Percentiles rank a stretch among this genome's conserved stretches.
These are phyloP conservation scores for Kingdonia uniflora DNA, from an alignment of 164 flowering plant species.

Conservation along the genomic window DNA sequence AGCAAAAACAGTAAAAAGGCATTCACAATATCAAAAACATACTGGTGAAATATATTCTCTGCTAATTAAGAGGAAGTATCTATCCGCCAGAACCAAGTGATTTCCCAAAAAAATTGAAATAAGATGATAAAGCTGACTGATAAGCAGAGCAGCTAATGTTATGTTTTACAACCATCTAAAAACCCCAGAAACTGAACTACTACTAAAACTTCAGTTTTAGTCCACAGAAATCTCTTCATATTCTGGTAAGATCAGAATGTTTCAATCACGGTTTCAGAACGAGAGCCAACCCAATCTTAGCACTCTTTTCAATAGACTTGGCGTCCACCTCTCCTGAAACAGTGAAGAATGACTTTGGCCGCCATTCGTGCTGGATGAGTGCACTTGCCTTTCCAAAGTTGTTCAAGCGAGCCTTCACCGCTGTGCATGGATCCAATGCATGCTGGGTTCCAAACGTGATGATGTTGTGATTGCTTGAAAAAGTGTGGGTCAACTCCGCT, in stretches of 20 bases:
- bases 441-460: conserved; percentile 48
- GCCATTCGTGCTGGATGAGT: conserved; percentile 56
- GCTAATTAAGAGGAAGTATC: too few species aligned
- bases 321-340: conserved; percentile 56
- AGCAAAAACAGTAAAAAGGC: too few species aligned
- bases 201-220: neutral
- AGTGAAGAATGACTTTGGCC: conserved; percentile 50
- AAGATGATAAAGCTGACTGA: neutral
- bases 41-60: too few species aligned
- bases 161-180: neutral
- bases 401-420: conserved; percentile 48
- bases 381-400: conserved; percentile 40
- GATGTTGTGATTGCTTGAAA: conserved; percentile 37
- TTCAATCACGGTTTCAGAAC: conserved; percentile 39
- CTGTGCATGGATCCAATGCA: conserved; percentile 44
- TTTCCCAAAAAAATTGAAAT: neutral
- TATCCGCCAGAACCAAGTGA: neutral
- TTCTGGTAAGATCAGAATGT: too few species aligned
- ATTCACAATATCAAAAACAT: too few species aligned
- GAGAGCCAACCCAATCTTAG: conserved; percentile 50
- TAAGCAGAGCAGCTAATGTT: neutral
- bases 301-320: conserved; percentile 42
- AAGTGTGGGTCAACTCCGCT: conserved; percentile 40
- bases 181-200: neutral
- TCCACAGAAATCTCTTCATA: neutral